Evolutionary conservation across 345 rosid species (phyloP).

Genomic region (Combretum micranthum): DNA sequence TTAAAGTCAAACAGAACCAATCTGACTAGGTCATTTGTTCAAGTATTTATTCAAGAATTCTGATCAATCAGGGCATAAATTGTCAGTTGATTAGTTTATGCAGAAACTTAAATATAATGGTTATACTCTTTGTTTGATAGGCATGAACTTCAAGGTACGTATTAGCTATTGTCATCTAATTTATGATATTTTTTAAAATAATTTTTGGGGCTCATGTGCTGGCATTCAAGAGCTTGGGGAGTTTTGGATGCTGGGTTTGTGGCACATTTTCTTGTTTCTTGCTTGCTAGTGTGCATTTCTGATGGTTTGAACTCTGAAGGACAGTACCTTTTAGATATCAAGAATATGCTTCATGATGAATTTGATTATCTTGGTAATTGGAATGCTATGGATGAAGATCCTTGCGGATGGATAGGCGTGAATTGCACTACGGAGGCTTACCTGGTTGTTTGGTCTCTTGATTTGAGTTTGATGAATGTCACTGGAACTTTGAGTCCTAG

Average conservation of each 20-base stretch:
- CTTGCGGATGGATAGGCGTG: constrained; percentile 82
- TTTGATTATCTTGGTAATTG: constrained; percentile 46
- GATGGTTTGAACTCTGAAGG: constrained; percentile 67
- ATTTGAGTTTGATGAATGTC: constrained; percentile 68
- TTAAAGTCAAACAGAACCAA: no score
- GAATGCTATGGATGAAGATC: constrained; percentile 61
- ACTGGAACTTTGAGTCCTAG: constrained; percentile 67
- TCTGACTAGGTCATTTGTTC: no score
- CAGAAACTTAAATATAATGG: no score
- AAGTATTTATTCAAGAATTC: no score
- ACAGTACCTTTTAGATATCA: constrained; percentile 51
- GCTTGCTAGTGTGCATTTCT: constrained; percentile 35
- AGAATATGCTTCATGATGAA: constrained; percentile 46
- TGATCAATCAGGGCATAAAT: no score
- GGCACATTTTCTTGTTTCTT: constrained; percentile 23
- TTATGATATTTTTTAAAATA: neutral
- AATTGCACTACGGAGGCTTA: constrained; percentile 42
- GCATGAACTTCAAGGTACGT: constrained; percentile 12
- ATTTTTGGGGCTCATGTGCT: constrained; percentile 3
- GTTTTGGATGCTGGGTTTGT: constrained; percentile 23
- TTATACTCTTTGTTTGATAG: constrained; percentile 25
- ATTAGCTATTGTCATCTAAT: neutral
- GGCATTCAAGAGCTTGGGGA: constrained; percentile 12
- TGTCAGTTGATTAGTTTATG: no score
- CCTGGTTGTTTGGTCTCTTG: constrained; percentile 50